Evolutionary conservation across 805 yeast genomes (phyloP).

Genomic region (Suhomyces xylopsoci): DNA sequence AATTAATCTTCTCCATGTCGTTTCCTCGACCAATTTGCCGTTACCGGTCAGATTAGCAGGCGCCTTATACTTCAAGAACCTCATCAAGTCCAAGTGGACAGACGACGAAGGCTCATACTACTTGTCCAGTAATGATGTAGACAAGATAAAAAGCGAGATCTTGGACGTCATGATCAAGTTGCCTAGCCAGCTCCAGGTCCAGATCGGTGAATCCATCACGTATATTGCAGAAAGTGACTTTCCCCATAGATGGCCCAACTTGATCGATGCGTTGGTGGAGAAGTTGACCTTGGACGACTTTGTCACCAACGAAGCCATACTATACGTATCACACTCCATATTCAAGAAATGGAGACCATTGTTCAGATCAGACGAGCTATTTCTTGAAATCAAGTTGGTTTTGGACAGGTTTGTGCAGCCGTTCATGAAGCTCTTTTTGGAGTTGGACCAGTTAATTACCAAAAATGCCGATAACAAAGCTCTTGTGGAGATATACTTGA

Average conservation of each 20-base stretch:
- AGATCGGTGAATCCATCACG: constrained; percentile 90
- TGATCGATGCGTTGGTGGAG: constrained; percentile 69
- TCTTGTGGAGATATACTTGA: constrained; percentile 56
- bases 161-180: constrained; percentile 80
- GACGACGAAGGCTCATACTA: constrained; percentile 83
- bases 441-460: constrained; percentile 65
- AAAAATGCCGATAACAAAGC: constrained; percentile 44
- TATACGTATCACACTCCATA: constrained; percentile 91
- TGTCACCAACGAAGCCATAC: constrained; percentile 75
- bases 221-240: constrained; percentile 94
- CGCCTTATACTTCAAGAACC: constrained; percentile 85
- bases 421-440: constrained; percentile 63
- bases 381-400: constrained; percentile 82
- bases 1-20: constrained; percentile 68
- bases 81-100: constrained; percentile 81
- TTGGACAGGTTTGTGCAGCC: constrained; percentile 80
- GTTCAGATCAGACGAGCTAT: constrained; percentile 85
- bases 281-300: constrained; percentile 66
- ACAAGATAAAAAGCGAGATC: constrained; percentile 69
- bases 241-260: constrained; percentile 82
- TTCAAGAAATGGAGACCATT: constrained; percentile 96
- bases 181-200: constrained; percentile 81
- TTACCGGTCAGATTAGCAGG: constrained; percentile 75
- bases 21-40: constrained; percentile 57
- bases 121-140: constrained; percentile 59